These are phyloP conservation scores for Eleusine coracana DNA, from an alignment of 176 grass and related monocot genomes.

Conservation along the genomic window DNA sequence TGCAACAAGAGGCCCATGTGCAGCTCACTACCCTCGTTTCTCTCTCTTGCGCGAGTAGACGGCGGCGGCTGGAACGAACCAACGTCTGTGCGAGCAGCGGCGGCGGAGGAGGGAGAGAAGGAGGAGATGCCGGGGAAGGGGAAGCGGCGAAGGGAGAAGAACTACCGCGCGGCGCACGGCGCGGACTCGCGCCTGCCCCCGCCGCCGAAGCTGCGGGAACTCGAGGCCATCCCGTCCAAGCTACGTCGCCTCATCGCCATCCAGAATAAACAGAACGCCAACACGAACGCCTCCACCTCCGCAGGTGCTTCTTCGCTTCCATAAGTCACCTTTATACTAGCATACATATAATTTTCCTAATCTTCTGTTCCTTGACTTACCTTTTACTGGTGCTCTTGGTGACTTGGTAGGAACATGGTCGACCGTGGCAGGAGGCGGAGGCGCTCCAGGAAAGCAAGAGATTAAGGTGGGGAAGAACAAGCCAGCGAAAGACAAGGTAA, in stretches of 20 bases:
- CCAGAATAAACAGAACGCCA: slow-evolving; percentile 46
- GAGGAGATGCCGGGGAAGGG: slow-evolving; percentile 79
- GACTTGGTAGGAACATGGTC: neutral
- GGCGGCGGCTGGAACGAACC: slow-evolving; percentile 18
- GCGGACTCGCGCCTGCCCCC: slow-evolving; percentile 58
- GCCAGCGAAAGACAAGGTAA: slow-evolving; percentile 35
- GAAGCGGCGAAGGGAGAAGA: slow-evolving; percentile 80
- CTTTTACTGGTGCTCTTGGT: neutral
- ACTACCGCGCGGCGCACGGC: slow-evolving; percentile 75
- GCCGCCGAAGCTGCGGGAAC: slow-evolving; percentile 73
- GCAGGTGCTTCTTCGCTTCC: slow-evolving; percentile 20
- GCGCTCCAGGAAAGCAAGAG: slow-evolving; percentile 3
- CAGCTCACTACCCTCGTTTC: neutral
- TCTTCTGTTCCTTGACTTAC: slow-evolving; percentile 1
- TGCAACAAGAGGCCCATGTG: neutral
- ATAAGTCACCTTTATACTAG: neutral
- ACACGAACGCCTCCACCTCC: neutral
- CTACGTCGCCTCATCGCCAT: slow-evolving; percentile 84
- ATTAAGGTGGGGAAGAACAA: slow-evolving; percentile 32
- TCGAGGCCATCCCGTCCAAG: slow-evolving; percentile 83
- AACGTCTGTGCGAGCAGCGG: neutral
- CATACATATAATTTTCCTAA: neutral
- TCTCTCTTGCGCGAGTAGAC: neutral
- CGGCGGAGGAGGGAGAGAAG: slow-evolving; percentile 14
- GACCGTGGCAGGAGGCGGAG: neutral